A percentile compares a stretch with the other conserved stretches of the same genome.
Evolutionary conservation across 2,329 filamentous ascomycete genomes (phyloP).

Genomic region (Sclerotinia trifoliorum): DNA sequence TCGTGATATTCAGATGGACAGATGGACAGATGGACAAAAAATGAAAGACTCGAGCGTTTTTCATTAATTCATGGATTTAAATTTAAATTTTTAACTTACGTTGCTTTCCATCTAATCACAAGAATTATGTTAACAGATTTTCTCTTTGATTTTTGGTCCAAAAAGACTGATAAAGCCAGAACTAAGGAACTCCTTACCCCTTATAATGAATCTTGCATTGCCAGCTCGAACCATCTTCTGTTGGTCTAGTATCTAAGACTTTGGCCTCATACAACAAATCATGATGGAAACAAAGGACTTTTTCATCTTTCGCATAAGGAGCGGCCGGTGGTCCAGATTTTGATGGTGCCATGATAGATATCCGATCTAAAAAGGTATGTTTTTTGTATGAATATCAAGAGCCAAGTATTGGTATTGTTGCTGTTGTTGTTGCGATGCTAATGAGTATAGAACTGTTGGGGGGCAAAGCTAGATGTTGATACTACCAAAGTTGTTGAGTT

Average conservation of each 20-base stretch:
- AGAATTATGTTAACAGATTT: conserved; percentile 1
- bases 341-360: conserved; percentile 38
- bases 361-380: not conserved
- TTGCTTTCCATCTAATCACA: conserved; percentile 82
- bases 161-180: not conserved
- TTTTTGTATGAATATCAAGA: not conserved
- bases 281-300: conserved; percentile 94
- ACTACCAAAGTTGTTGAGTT: not conserved
- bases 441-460: not conserved
- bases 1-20: not conserved
- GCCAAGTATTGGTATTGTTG: not conserved
- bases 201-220: conserved; percentile 98
- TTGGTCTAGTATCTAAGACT: conserved; percentile 73
- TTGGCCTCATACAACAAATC: conserved; percentile 98
- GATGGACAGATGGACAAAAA: not conserved
- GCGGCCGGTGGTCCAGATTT: conserved; percentile 34
- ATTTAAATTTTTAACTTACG: conserved; percentile 55
- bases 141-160: not conserved
- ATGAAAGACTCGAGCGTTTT: not conserved
- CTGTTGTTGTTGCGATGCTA: not conserved
- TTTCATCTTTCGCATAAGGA: conserved; percentile 70
- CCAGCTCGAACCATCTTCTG: conserved; percentile 65
- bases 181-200: conserved; percentile 42
- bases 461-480: not conserved
- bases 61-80: not conserved